Conservation (phyloP, 2,329 filamentous ascomycete genomes). For the Aspergillus novofumigatus region DNA sequence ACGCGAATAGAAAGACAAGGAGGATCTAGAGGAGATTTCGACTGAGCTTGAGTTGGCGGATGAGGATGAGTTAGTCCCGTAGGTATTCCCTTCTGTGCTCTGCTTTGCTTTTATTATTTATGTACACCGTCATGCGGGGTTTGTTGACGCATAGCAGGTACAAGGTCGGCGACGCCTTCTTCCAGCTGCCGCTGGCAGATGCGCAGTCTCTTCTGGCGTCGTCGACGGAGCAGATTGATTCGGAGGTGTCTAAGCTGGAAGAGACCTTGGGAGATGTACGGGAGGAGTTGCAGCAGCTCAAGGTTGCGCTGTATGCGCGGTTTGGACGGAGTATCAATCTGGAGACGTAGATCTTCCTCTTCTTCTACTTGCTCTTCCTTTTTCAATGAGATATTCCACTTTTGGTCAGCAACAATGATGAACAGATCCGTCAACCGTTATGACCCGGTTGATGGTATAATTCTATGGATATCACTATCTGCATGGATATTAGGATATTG, state of each 20-base stretch:
- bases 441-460: neutral
- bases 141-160: slow-evolving; percentile 58
- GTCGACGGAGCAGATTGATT: slow-evolving; percentile 69
- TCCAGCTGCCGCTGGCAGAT: slow-evolving; percentile 76
- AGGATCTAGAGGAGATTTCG: slow-evolving; percentile 90
- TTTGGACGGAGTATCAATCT: slow-evolving; percentile 97
- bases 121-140: neutral
- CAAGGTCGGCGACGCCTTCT: slow-evolving; percentile 94
- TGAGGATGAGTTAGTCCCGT: slow-evolving; percentile 92
- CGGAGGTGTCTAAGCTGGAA: slow-evolving; percentile 71
- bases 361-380: slow-evolving; percentile 1
- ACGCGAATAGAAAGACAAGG: slow-evolving; percentile 80
- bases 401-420: neutral
- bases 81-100: slow-evolving; percentile 36
- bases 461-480: neutral
- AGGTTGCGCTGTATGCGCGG: slow-evolving; percentile 86
- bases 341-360: slow-evolving; percentile 60
- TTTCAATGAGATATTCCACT: neutral
- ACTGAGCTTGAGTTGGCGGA: slow-evolving; percentile 90
- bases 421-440: neutral
- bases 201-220: slow-evolving; percentile 78
- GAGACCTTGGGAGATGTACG: slow-evolving; percentile 69
- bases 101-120: neutral
- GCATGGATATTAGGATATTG: neutral
- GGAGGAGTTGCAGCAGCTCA: slow-evolving; percentile 85